These are phyloP conservation scores for Cicer judaicum DNA, from an alignment of 306 rosid species.

Conservation along the genomic window DNA sequence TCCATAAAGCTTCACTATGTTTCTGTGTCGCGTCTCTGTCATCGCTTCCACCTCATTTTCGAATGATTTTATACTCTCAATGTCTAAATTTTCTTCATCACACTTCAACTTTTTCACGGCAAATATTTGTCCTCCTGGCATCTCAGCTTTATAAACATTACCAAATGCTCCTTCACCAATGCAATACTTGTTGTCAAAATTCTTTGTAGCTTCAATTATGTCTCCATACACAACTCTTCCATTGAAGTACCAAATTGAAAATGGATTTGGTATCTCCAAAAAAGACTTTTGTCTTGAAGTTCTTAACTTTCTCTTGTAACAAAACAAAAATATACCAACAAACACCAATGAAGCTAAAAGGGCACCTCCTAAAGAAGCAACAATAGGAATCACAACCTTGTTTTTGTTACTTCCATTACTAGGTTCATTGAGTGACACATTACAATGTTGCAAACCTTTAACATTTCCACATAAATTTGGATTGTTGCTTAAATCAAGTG, in stretches of 20 bases:
- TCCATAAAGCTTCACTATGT: slow-evolving; percentile 60
- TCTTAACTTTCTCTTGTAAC: slow-evolving; percentile 36
- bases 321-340: slow-evolving; percentile 20
- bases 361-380: slow-evolving; percentile 48
- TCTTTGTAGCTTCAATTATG: slow-evolving; percentile 52
- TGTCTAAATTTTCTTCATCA: slow-evolving; percentile 43
- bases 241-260: slow-evolving; percentile 53
- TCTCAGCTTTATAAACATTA: slow-evolving; percentile 50
- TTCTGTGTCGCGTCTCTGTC: slow-evolving; percentile 52
- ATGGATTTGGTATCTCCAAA: slow-evolving; percentile 27
- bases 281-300: not conserved
- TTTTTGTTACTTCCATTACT: slow-evolving; percentile 30
- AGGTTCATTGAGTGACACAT: not conserved
- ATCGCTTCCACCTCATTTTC: slow-evolving; percentile 50
- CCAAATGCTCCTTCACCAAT: slow-evolving; percentile 56
- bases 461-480: slow-evolving; percentile 48
- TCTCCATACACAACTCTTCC: slow-evolving; percentile 53
- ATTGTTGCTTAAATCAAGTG: slow-evolving; percentile 52
- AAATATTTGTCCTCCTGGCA: slow-evolving; percentile 53
- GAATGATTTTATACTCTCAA: slow-evolving; percentile 45
- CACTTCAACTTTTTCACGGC: slow-evolving; percentile 57
- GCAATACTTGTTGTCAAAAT: slow-evolving; percentile 48
- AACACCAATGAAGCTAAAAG: slow-evolving; percentile 30
- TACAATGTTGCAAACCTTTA: slow-evolving; percentile 46
- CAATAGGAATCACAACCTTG: slow-evolving; percentile 37